Percentiles rank a stretch among this genome's conserved stretches.
Evolutionary conservation across 257 asterid species (phyloP).

Genomic region (Forsythia viridissima): DNA sequence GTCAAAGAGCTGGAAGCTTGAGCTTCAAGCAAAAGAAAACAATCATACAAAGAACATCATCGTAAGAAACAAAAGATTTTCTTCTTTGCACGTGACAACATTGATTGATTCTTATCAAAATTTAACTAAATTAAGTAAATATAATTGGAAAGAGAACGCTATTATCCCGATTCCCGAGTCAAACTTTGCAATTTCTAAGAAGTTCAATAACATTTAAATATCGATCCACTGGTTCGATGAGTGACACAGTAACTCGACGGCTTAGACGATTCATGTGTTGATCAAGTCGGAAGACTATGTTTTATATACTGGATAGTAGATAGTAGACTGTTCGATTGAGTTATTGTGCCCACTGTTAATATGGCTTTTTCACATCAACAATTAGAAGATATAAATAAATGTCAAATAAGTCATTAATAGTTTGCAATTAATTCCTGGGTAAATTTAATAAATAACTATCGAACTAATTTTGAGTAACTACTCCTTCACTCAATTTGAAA

Average conservation of each 20-base stretch:
- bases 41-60: background rate
- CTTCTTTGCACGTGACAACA: background rate
- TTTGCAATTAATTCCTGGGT: too few relatives aligned
- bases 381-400: too few relatives aligned
- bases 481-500: too few relatives aligned
- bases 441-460: too few relatives aligned
- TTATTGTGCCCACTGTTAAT: too few relatives aligned
- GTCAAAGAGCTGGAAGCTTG: constrained; percentile 29
- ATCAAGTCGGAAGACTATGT: too few relatives aligned
- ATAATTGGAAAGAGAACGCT: background rate
- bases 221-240: background rate
- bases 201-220: too few relatives aligned
- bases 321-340: too few relatives aligned
- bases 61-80: background rate
- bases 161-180: background rate
- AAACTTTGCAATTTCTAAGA: background rate
- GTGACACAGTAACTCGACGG: background rate
- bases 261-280: background rate
- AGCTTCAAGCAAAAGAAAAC: constrained; percentile 40
- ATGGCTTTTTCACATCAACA: too few relatives aligned
- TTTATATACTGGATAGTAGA: too few relatives aligned
- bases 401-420: too few relatives aligned
- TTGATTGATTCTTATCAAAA: background rate
- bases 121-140: background rate
- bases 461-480: too few relatives aligned